Percentiles rank a stretch among this genome's conserved stretches.
phyloP scores from a whole-genome alignment of 768 basidiomycete genomes.

The Agaricus blazei region DNA sequence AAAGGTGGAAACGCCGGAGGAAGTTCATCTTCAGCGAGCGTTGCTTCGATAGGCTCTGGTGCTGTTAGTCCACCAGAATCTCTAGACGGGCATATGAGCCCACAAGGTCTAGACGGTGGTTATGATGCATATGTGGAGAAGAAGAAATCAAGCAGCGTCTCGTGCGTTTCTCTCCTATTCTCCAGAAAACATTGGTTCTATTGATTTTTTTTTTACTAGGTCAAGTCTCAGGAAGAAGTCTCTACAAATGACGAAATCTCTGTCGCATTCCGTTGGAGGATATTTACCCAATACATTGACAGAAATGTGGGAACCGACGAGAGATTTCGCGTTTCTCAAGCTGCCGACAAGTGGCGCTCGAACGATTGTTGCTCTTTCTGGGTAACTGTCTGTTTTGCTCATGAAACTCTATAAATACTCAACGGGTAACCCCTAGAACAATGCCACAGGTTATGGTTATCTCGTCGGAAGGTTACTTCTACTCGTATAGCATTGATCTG shows the following conservation, averaged over 20 bases:
- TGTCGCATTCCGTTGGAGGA: conserved; percentile 77
- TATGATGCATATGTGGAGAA: conserved; percentile 83
- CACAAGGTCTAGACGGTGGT: conserved; percentile 63
- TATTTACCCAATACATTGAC: conserved; percentile 87
- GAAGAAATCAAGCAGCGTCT: conserved; percentile 60
- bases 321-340: conserved; percentile 90
- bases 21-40: conserved; percentile 5
- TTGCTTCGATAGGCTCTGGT: conserved; percentile 16
- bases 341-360: conserved; percentile 74
- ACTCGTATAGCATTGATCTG: conserved; percentile 92
- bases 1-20: neutral
- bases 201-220: neutral
- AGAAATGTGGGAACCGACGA: conserved; percentile 94
- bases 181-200: neutral
- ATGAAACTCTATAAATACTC: neutral
- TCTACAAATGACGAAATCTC: conserved; percentile 65
- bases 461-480: conserved; percentile 92
- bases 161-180: conserved; percentile 32
- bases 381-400: conserved; percentile 47
- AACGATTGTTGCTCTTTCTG: conserved; percentile 85
- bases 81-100: conserved; percentile 57
- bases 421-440: conserved; percentile 43
- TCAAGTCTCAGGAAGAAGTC: conserved; percentile 56
- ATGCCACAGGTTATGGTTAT: conserved; percentile 98
- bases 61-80: conserved; percentile 61